Evolutionary conservation across 805 yeast genomes (phyloP), one percentile per base, ranked within the genome.

Genomic region (Pichia ethanolica): DNA sequence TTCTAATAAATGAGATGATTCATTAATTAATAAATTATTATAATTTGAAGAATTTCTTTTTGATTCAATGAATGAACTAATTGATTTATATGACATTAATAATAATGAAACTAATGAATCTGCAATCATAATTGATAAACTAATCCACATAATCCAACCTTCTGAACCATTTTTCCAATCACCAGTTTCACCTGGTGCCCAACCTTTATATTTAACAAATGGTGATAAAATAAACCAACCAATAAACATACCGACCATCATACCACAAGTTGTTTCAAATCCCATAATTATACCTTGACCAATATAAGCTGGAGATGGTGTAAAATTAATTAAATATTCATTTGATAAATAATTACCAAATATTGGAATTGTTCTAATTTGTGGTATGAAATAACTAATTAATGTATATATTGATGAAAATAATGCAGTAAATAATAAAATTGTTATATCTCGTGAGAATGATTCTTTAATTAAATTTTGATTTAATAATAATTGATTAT

Each of bases 281-380:
- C 99, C 99, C 99, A 91, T 91, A 50, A 91, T 91, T 39, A 93
- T 89, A 5, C 99, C 99, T 66, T 91, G 99, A 3, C 99, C 99
- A 35, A 93, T 77, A 63, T 91, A 91, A 0, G 98, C 98, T 0
- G 99, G 99, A 0, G 97, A 89, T 0, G 97, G 97, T 64, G 93
- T 96, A 52, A 93, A 77, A 51, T 85, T 82, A 93, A 97, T 87
- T 42, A 86, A 73, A 66, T 87, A 86, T 14, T 72, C 66, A 25
- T 68, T 59, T 0, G 96, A 86, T 20, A 88, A 67, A 42, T 61
- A 59, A 0, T 57, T 37, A 0, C 98, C 98, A 63, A 91, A 86
- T 1, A 91, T 60, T 0, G 97, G 97, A 7, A 93, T 58, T 39
- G 71, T 71, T 46, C 80, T 74, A 11, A 93, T 58, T 12, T 78